Conservation (phyloP, 805 yeast species). For the Pichia scutulata region DNA sequence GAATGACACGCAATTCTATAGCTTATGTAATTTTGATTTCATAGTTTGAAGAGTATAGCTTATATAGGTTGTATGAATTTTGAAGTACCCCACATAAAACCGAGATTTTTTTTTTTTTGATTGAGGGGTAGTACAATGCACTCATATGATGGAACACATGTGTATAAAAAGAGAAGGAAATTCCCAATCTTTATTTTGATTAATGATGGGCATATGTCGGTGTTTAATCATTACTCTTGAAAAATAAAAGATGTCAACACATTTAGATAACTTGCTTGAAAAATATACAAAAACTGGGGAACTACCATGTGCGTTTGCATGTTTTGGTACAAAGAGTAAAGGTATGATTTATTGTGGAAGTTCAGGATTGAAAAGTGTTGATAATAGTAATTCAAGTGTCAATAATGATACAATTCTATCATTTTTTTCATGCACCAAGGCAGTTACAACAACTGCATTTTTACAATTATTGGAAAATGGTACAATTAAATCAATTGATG, state of each 20-base stretch:
- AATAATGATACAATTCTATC: conserved; percentile 3
- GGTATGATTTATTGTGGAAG: conserved; percentile 2
- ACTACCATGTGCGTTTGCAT: conserved; percentile 5
- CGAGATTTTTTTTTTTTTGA: too few relatives aligned
- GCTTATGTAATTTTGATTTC: too few relatives aligned
- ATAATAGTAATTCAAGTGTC: not conserved
- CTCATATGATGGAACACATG: not conserved
- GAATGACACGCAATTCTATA: too few relatives aligned
- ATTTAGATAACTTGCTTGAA: not conserved
- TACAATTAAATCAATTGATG: conserved; percentile 4
- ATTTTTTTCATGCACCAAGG: conserved; percentile 6
- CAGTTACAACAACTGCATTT: conserved; percentile 6
- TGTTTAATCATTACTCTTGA: too few relatives aligned
- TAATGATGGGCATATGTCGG: too few relatives aligned
- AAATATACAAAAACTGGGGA: not conserved
- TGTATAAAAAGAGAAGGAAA: too few relatives aligned
- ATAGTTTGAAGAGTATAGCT: too few relatives aligned
- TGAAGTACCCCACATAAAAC: not conserved
- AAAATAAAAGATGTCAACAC: not conserved
- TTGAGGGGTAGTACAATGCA: not conserved
- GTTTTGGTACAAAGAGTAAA: conserved; percentile 1
- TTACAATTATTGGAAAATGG: conserved; percentile 3
- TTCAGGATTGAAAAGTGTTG: conserved; percentile 1
- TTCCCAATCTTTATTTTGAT: too few relatives aligned
- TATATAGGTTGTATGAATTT: too few relatives aligned